Percentiles rank a stretch among this genome's conserved stretches.
Evolutionary conservation across 2,329 filamentous ascomycete genomes (phyloP).

Genomic region (Eurotiales sp.): DNA sequence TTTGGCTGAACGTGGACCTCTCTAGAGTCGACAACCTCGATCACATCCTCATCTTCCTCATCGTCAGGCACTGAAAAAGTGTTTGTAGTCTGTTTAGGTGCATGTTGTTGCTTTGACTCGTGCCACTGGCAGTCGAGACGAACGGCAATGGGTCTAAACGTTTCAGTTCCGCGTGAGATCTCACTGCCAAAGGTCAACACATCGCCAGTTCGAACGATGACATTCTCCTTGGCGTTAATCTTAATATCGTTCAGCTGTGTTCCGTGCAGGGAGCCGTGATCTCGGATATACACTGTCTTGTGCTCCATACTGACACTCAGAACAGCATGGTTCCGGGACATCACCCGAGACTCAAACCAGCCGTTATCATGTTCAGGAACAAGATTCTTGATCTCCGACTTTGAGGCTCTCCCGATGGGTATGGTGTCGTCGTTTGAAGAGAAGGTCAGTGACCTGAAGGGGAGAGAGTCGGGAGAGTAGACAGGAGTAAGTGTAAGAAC

Average conservation of each 20-base stretch:
- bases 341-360: slow-evolving; percentile 46
- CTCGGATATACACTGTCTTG: slow-evolving; percentile 48
- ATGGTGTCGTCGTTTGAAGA: slow-evolving; percentile 23
- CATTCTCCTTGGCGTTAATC: slow-evolving; percentile 36
- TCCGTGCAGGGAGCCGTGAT: slow-evolving; percentile 60
- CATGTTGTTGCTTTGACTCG: slow-evolving; percentile 6
- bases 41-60: slow-evolving; percentile 31
- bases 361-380: slow-evolving; percentile 36
- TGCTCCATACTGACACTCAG: slow-evolving; percentile 26
- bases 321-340: slow-evolving; percentile 46
- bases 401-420: slow-evolving; percentile 42
- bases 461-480: slow-evolving; percentile 21
- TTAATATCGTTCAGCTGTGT: slow-evolving; percentile 52
- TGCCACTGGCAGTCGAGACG: slow-evolving; percentile 15
- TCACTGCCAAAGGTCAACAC: slow-evolving; percentile 45
- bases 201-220: slow-evolving; percentile 36
- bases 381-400: slow-evolving; percentile 34
- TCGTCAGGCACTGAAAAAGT: slow-evolving; percentile 41
- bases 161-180: slow-evolving; percentile 43
- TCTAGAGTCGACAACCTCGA: slow-evolving; percentile 8
- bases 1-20: not conserved
- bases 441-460: slow-evolving; percentile 33
- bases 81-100: slow-evolving; percentile 26
- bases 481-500: slow-evolving; percentile 31
- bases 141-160: slow-evolving; percentile 12